These are phyloP conservation scores for Aspergillus amoenus DNA, from an alignment of 2,329 filamentous ascomycete species.

Conservation along the genomic window DNA sequence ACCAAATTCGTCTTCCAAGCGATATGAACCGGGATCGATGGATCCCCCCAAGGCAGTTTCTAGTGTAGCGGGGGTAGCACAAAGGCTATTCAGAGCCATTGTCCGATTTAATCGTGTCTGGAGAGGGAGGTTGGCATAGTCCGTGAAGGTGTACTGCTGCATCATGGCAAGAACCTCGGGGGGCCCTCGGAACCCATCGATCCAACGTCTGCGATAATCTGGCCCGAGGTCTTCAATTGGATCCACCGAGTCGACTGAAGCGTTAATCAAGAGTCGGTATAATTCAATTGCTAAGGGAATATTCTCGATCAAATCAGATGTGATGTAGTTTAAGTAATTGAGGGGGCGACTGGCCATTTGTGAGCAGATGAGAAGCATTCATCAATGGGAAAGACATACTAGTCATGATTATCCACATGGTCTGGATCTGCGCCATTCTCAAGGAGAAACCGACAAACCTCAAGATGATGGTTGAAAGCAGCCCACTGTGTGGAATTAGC, in stretches of 20 bases:
- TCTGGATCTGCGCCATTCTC: background rate
- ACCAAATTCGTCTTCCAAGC: background rate
- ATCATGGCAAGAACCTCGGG: too few relatives aligned
- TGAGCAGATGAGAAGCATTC: background rate
- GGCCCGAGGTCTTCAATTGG: too few relatives aligned
- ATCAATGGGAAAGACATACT: background rate
- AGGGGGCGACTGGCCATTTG: too few relatives aligned
- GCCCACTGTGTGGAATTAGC: background rate
- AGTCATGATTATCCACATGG: background rate
- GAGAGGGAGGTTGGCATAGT: background rate
- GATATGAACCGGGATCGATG: too few relatives aligned
- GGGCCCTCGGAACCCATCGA: too few relatives aligned
- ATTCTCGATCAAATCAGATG: too few relatives aligned
- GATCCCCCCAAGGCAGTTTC: background rate
- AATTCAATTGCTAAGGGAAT: too few relatives aligned
- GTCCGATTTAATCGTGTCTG: background rate
- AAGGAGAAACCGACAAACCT: background rate
- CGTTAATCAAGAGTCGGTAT: too few relatives aligned
- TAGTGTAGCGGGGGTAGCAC: accelerated
- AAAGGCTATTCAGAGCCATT: background rate
- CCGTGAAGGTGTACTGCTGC: too few relatives aligned
- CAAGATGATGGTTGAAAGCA: background rate
- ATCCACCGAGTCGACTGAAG: too few relatives aligned
- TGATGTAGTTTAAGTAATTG: accelerated
- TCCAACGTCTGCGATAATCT: accelerated